Evolutionary conservation across 768 basidiomycete species (phyloP).

Genomic region (Mycena floridula): DNA sequence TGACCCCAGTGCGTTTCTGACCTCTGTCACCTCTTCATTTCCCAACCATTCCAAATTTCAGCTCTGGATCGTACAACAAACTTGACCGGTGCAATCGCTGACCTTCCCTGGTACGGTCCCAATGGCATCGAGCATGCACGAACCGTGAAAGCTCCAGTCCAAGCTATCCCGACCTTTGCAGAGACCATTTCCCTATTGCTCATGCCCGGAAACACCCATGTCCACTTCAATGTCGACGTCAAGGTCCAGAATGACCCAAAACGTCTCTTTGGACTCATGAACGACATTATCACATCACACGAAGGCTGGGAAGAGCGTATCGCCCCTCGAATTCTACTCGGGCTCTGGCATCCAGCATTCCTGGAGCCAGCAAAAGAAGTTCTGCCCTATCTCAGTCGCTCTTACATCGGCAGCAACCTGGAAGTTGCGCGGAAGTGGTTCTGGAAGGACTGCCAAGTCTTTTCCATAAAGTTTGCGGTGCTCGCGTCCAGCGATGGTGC

Average conservation of each 20-base stretch:
- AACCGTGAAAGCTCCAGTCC: slow-evolving; percentile 75
- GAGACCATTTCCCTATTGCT: slow-evolving; percentile 72
- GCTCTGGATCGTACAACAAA: slow-evolving; percentile 80
- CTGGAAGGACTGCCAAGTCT: slow-evolving; percentile 81
- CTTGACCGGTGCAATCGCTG: slow-evolving; percentile 68
- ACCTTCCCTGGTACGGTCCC: slow-evolving; percentile 65
- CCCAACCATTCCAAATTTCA: too few relatives aligned
- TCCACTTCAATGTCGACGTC: slow-evolving; percentile 85
- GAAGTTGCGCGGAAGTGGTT: slow-evolving; percentile 79
- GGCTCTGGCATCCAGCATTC: slow-evolving; percentile 91
- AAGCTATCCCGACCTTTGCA: slow-evolving; percentile 85
- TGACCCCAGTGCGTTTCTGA: slow-evolving; percentile 62
- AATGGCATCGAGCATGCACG: slow-evolving; percentile 73
- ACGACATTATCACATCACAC: slow-evolving; percentile 55
- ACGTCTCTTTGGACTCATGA: slow-evolving; percentile 77
- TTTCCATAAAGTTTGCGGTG: slow-evolving; percentile 75
- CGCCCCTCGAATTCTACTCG: slow-evolving; percentile 75
- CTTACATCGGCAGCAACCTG: slow-evolving; percentile 76
- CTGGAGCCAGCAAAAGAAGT: slow-evolving; percentile 65
- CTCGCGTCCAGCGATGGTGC: slow-evolving; percentile 69
- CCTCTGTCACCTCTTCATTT: slow-evolving; percentile 13
- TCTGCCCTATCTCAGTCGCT: slow-evolving; percentile 78
- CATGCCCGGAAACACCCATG: slow-evolving; percentile 77
- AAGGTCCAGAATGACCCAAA: slow-evolving; percentile 91
- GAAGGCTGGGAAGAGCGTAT: slow-evolving; percentile 68